Base-by-base conservation (phyloP, 768 basidiomycete species). In the Tylopilus subfusipes region DNA sequence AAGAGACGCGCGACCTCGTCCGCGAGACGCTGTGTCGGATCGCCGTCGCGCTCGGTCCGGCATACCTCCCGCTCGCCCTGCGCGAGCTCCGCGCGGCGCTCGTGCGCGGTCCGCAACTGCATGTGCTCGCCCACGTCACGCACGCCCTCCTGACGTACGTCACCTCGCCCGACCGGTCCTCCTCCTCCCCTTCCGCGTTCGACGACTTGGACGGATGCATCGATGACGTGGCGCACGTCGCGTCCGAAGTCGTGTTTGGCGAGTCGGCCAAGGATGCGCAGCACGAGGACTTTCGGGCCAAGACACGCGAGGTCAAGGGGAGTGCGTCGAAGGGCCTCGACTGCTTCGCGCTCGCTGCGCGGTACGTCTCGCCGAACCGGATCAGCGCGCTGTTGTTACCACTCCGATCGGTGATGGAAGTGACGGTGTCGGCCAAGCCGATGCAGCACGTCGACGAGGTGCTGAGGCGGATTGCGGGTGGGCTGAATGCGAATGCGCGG, bases 201-300 rank as follows among this genome's bases (percentile, higher is more conserved):
- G 68, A 72, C 36, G 76, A 74, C 22, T 77, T 98, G 2, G 94
- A 98, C 59, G 78, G 79, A 16, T 86, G 86, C 58, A 85, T 93
- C 19, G 81, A 82, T 42, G 88, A 93, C 60, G 77, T 94, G 9
- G 86, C 90, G 0, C 82, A 88, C 64, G 73, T 98, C 52, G 86
- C 89, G 16, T 84, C 86, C 0, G 93, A 92, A 65, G 96, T 98
- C 48, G 82, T 98, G 49, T 98, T 98, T 61, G 96, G 96, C 25
- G 85, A 94, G 67, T 94, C 95, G 1, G 90, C 89, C 14, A 90
- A 90, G 69, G 92, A 98, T 63, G 85, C 90, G 0, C 82, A 85
- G 53, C 78, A 86, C 4, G 93, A 94, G 61, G 95, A 87, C 24
- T 98, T 96, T 83, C 92, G 86, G 74, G 94, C 93, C 18, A 94